Evolutionary conservation across 805 yeast genomes (phyloP), one percentile per base, ranked within the genome.

Genomic region (Yarrowia bubula): DNA sequence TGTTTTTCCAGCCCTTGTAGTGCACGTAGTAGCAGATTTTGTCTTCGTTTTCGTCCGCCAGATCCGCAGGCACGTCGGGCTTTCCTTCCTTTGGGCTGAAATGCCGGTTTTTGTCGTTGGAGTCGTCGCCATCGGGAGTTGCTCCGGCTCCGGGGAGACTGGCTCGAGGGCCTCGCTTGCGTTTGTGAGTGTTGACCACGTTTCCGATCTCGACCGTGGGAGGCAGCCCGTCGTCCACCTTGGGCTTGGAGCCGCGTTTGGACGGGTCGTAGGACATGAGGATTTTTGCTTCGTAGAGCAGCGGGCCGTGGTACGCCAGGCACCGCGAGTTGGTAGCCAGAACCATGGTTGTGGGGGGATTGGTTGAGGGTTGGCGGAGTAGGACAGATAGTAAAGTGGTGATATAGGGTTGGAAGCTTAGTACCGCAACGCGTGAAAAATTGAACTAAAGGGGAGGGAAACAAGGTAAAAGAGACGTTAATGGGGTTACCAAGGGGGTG

Each of bases 1-100:
- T 86, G 15, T 87, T 76, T 72, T 92, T 93, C 99, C 99, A 93
- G 2, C 99, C 98, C 70, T 87, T 88, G 75, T 93, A 93, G 73
- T 95, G 99, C 15, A 93, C 84, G 69, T 80, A 86, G 75, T 85
- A 92, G 35, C 86, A 80, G 18, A 70, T 69, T 44, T 75, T 76
- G 17, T 71, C 74, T 32, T 68, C 69, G 17, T 79, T 66, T 11
- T 77, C 80, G 15, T 70, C 75, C 1, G 83, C 80, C 10, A 80
- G 68, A 41, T 71, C 73, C 13, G 70, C 43, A 33, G 68, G 68
- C 32, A 58, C 67, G 18, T 65, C 63, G 35, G 69, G 69, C 35
- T 66, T 67, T n/a, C 67, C 69, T 1, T 66, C 55, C 46, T 58
- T 58, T 14, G 64, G 64, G 14, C 39, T 43, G 10, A 58, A 58